Evolutionary conservation across 495 filamentous ascomycete species (phyloP), one percentile per base, ranked within the genome.

Genomic region (Margaritispora aquatica): DNA sequence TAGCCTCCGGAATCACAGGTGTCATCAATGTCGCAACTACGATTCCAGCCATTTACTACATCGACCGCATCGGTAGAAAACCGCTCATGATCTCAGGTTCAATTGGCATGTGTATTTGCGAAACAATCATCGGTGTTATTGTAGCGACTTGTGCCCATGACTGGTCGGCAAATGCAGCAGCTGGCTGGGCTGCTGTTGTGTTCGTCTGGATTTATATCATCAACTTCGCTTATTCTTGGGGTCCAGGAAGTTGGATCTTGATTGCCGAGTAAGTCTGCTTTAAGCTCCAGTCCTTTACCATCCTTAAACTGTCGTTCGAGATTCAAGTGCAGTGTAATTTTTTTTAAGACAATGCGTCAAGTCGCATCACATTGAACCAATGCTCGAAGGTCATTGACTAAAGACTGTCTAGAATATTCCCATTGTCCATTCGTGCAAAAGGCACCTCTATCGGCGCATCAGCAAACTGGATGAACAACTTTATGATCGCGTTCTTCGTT

Each of bases 391-490:
- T n/a, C n/a, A n/a, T n/a, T n/a, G n/a, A n/a, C n/a, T n/a, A n/a
- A n/a, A n/a, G n/a, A n/a, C n/a, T n/a, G n/a, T n/a, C n/a, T n/a
- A n/a, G n/a, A 66, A 77, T 88, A 67, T 82, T 84, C 74, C 80
- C 86, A 11, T 71, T 84, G 24, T 77, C 82, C 62, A 81, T 81
- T 52, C 77, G 86, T 69, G 77, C 79, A 38, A 82, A 80, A 70
- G 83, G 57, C 11, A 58, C 59, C 19, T 64, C 66, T 1, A 62
- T 69, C 27, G 60, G 54, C 13, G 64, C 64, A 13, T 66, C 51
- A 3, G 49, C 46, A 51, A 69, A 69, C 51, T 68, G 66, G 66
- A 27, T 66, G 27, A 63, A 63, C 62, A 69, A 69, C 55, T 69
- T 69, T 52, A 54, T 54, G 17, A 61, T 69, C 26, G 65, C 56